Conservation (phyloP, 192 early-diverging fungal species). For the Gigaspora rosea region DNA sequence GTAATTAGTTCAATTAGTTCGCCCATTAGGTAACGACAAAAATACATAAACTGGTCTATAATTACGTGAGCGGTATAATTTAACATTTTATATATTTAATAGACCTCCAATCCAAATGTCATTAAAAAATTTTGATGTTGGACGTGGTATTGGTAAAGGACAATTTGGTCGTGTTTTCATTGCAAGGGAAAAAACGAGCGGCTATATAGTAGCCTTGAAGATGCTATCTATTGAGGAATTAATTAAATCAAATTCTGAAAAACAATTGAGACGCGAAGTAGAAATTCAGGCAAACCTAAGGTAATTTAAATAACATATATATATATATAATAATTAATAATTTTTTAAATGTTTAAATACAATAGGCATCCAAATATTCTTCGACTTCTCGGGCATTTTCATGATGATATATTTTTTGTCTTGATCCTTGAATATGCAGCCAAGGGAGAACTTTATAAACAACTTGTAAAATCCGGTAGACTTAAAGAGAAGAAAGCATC, state of each 20-base stretch:
- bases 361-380: slow-evolving; percentile 83
- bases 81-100: no score
- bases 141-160: slow-evolving; percentile 85
- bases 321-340: background rate
- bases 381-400: slow-evolving; percentile 94
- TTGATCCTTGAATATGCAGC: slow-evolving; percentile 96
- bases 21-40: no score
- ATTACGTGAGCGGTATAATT: no score
- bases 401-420: slow-evolving; percentile 90
- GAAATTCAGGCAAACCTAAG: slow-evolving; percentile 63
- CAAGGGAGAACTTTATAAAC: slow-evolving; percentile 77
- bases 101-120: background rate
- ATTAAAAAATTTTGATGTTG: slow-evolving; percentile 85
- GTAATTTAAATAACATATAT: slow-evolving; percentile 36
- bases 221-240: slow-evolving; percentile 87
- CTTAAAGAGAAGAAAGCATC: slow-evolving; percentile 79
- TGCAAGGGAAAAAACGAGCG: slow-evolving; percentile 82
- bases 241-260: slow-evolving; percentile 71
- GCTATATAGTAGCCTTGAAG: slow-evolving; percentile 92
- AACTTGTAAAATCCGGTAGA: slow-evolving; percentile 49
- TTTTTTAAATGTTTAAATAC: no score
- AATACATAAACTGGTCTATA: no score
- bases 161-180: slow-evolving; percentile 96
- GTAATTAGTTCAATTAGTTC: no score
- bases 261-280: slow-evolving; percentile 84